Percentiles rank a stretch among this genome's conserved stretches.
phyloP scores from a whole-genome alignment of 2,329 filamentous ascomycete species.

The Fusarium sp. region DNA sequence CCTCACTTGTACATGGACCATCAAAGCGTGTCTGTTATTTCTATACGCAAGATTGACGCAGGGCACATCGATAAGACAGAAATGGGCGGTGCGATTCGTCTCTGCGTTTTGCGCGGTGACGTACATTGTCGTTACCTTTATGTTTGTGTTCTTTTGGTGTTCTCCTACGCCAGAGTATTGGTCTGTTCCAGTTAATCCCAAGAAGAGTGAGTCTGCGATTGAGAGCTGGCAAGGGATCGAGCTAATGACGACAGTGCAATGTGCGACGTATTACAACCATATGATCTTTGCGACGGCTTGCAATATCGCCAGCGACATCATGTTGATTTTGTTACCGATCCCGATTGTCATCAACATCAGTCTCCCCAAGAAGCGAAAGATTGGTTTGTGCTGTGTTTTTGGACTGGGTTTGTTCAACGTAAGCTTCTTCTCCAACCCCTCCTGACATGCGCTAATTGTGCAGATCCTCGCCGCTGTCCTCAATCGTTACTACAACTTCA shows the following conservation, averaged over 20 bases:
- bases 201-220: neutral
- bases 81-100: constrained; percentile 53
- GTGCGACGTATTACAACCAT: constrained; percentile 57
- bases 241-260: constrained; percentile 47
- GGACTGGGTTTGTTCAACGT: constrained; percentile 61
- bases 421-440: neutral
- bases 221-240: neutral
- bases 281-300: constrained; percentile 58
- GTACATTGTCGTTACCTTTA: constrained; percentile 59
- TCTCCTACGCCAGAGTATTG: constrained; percentile 62
- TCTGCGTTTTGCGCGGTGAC: constrained; percentile 54
- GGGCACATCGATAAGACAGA: constrained; percentile 44
- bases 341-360: constrained; percentile 54
- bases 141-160: constrained; percentile 65
- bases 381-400: constrained; percentile 64
- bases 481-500: constrained; percentile 71
- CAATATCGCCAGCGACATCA: constrained; percentile 57
- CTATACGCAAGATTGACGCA: constrained; percentile 62
- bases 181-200: constrained; percentile 53
- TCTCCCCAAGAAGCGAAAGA: constrained; percentile 56
- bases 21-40: constrained; percentile 62
- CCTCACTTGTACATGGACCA: constrained; percentile 59
- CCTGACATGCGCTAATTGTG: neutral
- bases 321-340: constrained; percentile 56
- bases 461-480: constrained; percentile 66